Conservation (phyloP, 768 basidiomycete species). For the Suillus alpinus region DNA sequence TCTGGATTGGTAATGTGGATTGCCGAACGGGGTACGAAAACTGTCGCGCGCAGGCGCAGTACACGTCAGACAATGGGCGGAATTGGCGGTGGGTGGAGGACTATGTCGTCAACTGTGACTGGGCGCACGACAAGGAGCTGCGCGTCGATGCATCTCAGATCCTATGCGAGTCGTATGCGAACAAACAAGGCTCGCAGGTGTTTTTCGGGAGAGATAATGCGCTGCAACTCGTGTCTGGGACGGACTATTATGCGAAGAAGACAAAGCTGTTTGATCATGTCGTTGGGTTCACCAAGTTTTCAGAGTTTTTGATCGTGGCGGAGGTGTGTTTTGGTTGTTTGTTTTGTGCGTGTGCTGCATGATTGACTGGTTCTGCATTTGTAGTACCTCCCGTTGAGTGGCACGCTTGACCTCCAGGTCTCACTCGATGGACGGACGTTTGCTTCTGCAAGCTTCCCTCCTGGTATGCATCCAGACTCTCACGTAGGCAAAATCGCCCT, state of each 20-base stretch:
- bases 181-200: constrained; percentile 79
- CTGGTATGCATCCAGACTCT: constrained; percentile 83
- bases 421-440: constrained; percentile 88
- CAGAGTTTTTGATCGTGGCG: constrained; percentile 93
- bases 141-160: constrained; percentile 84
- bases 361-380: constrained; percentile 4
- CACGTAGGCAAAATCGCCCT: constrained; percentile 56
- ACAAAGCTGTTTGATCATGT: constrained; percentile 80
- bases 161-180: constrained; percentile 85
- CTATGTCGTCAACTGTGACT: constrained; percentile 89
- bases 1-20: constrained; percentile 81
- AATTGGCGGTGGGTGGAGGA: constrained; percentile 74
- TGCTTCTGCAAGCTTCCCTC: constrained; percentile 86
- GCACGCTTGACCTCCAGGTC: constrained; percentile 80
- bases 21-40: constrained; percentile 49
- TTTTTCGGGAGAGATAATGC: constrained; percentile 51
- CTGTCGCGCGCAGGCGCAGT: constrained; percentile 76
- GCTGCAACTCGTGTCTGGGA: constrained; percentile 75
- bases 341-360: constrained; percentile 20
- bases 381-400: constrained; percentile 50
- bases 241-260: constrained; percentile 66
- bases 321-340: constrained; percentile 52
- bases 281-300: constrained; percentile 95
- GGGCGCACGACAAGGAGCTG: constrained; percentile 80
- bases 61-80: constrained; percentile 76